These are phyloP conservation scores for Phaeodactylum tricornutum DNA, from an alignment of 108 stramenopile species.

Conservation along the genomic window DNA sequence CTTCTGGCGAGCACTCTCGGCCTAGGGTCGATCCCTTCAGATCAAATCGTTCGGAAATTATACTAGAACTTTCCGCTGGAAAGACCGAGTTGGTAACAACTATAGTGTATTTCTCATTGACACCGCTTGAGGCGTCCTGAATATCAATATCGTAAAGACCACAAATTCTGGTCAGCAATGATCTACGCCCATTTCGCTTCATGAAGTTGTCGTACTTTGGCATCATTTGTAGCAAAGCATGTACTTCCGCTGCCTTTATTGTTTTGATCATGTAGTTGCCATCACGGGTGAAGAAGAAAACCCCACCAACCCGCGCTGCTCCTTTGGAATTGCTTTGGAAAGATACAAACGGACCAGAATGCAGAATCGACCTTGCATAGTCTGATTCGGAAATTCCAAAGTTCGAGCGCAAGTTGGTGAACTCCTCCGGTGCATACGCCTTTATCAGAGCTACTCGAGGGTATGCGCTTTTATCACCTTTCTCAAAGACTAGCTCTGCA, in stretches of 20 bases:
- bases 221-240: conserved; percentile 57
- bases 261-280: conserved; percentile 87
- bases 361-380: conserved; percentile 43
- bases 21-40: conserved; percentile 85
- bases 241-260: conserved; percentile 58
- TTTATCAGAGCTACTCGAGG: conserved; percentile 18
- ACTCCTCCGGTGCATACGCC: conserved; percentile 46
- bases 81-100: conserved; percentile 84
- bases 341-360: conserved; percentile 56
- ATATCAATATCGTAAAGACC: conserved; percentile 75
- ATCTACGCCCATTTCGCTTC: conserved; percentile 43
- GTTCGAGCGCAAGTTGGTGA: conserved; percentile 46
- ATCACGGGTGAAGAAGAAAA: conserved; percentile 83
- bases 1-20: conserved; percentile 62
- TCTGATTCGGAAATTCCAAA: conserved; percentile 54
- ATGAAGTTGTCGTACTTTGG: conserved; percentile 71
- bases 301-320: conserved; percentile 58
- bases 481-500: too few species aligned
- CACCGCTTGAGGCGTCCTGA: not conserved
- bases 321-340: conserved; percentile 86
- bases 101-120: conserved; percentile 30
- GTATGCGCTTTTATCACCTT: too few species aligned
- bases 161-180: conserved; percentile 71
- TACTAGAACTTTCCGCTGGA: conserved; percentile 53
- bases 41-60: conserved; percentile 76